phyloP scores from a whole-genome alignment of 306 rosid species.

The Cicer bijugum region DNA sequence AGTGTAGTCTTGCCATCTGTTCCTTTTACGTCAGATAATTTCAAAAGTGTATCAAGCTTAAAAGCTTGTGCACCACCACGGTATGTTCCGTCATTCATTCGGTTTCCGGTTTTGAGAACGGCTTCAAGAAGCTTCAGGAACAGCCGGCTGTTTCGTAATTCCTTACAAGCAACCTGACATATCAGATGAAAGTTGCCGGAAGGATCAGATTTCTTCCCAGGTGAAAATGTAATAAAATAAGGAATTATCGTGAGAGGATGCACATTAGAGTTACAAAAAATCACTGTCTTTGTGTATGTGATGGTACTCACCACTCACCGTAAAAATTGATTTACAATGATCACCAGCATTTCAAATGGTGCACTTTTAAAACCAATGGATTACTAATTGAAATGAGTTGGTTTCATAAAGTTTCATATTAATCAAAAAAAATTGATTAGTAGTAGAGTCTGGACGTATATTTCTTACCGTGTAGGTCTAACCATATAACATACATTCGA shows the following conservation, averaged over 20 bases:
- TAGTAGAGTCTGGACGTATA: not conserved
- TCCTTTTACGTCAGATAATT: conserved; percentile 93
- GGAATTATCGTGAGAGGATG: conserved; percentile 13
- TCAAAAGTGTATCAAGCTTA: conserved; percentile 92
- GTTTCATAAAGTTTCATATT: not conserved
- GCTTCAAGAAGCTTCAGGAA: conserved; percentile 98
- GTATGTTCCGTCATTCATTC: conserved; percentile 95
- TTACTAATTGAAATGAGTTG: conserved; percentile 4
- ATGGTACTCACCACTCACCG: conserved; percentile 16
- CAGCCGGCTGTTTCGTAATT: conserved; percentile 79
- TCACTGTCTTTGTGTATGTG: not conserved
- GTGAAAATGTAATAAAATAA: not conserved
- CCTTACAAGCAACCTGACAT: conserved; percentile 85
- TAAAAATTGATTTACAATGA: not conserved
- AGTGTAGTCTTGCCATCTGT: conserved; percentile 97
- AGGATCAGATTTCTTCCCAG: conserved; percentile 31
- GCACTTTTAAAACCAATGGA: conserved; percentile 2
- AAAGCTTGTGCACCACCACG: conserved; percentile 98
- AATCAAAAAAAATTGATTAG: not conserved
- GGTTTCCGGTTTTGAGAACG: conserved; percentile 99
- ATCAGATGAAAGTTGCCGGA: conserved; percentile 40
- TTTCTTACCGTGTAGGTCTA: conserved; percentile 17
- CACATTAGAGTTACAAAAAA: conserved; percentile 23
- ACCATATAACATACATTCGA: not conserved
- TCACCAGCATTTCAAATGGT: conserved; percentile 12